Evolutionary conservation across 768 basidiomycete species (phyloP), one percentile per base, ranked within the genome.

Genomic region (Auricularia sp.): DNA sequence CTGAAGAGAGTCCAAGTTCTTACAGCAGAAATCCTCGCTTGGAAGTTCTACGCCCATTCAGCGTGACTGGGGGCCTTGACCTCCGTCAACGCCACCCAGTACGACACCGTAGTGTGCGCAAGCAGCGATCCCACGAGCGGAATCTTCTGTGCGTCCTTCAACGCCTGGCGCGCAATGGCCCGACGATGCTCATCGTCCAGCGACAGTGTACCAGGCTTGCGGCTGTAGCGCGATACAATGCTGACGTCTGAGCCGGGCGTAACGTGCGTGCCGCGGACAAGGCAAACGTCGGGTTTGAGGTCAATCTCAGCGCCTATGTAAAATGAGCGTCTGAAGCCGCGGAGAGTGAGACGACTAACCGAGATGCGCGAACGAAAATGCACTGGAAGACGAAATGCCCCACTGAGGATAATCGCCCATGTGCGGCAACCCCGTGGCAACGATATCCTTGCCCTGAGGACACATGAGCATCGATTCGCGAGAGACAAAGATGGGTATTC

Each of bases 331-430:
- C 37, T 24, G 35, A 18, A 18, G 54, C 7, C 35, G 45, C 18
- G 29, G 36, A 63, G n/a, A 21, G 36, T 21, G 16, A 33, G 34
- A 51, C 29, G 16, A 14, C 21, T 54, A 13, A 61, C 64, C 64
- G 5, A 65, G 58, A 62, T 65, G 64, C 24, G 64, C 56, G 47
- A 39, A 69, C 16, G 67, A 65, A 35, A 69, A 69, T 16, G 68
- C 63, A 63, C 66, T 69, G 54, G 62, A 68, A 2, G 69, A 66
- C 1, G 65, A 68, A 2, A 68, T 35, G 62, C 62, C 65, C 65
- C 68, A 68, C 24, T 68, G 62, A 10, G 67, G 47, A 47, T 68
- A 54, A 56, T 68, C 67, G 24, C 69, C 69, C 36, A 44, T 54
- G 62, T 69, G 37, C 3, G 69, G 69, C 1, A 69, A 42, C 35